Percentiles rank a stretch among this genome's conserved stretches.
Conservation (phyloP, 2,329 filamentous ascomycete species). For the Cladophialophora exuberans region DNA sequence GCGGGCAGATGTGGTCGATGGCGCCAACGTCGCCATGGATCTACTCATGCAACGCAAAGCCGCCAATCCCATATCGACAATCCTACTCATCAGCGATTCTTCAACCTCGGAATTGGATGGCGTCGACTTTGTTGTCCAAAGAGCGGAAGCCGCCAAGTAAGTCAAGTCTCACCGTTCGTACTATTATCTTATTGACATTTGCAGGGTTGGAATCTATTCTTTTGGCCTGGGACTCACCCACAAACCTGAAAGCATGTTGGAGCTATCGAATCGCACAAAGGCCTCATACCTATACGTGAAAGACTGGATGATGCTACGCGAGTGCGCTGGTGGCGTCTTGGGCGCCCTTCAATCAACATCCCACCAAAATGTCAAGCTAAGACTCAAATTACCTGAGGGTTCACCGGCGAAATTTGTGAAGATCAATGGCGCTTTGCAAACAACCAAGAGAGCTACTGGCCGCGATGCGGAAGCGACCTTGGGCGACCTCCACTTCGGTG, state of each 20-base stretch:
- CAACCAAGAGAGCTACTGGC: constrained; percentile 93
- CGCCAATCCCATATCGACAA: constrained; percentile 91
- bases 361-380: constrained; percentile 98
- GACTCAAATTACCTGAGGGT: constrained; percentile 89
- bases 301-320: constrained; percentile 99
- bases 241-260: constrained; percentile 98
- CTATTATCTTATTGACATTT: constrained; percentile 33
- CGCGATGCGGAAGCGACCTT: constrained; percentile 90
- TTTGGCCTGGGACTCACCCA: constrained; percentile 96
- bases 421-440: constrained; percentile 93
- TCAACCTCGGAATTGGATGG: constrained; percentile 92
- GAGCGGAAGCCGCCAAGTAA: constrained; percentile 94
- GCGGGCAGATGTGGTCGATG: constrained; percentile 94
- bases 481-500: constrained; percentile 90
- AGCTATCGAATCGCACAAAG: constrained; percentile 92
- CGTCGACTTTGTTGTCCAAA: constrained; percentile 95
- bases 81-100: constrained; percentile 95
- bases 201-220: constrained; percentile 87
- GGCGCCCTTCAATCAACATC: constrained; percentile 90
- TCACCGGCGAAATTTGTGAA: constrained; percentile 98
- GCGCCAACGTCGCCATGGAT: constrained; percentile 98
- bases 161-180: constrained; percentile 35
- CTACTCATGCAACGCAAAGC: constrained; percentile 96
- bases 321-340: constrained; percentile 91
- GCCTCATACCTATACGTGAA: constrained; percentile 98